phyloP scores from a whole-genome alignment of 179 eudicot species.

The Beta lomatogona region DNA sequence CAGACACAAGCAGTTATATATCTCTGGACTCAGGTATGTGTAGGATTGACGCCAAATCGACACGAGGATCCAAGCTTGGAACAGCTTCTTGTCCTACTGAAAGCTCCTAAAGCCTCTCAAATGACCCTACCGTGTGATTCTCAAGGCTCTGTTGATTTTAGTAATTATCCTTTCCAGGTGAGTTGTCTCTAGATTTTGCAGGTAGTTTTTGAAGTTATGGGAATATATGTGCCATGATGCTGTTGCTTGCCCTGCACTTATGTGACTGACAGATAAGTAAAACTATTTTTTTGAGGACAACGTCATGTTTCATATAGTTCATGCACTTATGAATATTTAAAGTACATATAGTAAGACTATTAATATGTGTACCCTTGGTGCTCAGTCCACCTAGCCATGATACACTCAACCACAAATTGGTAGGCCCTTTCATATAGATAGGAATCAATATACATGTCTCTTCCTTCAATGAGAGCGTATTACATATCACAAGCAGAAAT shows the following conservation, averaged over 20 bases:
- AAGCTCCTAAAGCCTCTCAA: slow-evolving; percentile 75
- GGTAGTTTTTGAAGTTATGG: slow-evolving; percentile 2
- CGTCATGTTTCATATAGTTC: not conserved
- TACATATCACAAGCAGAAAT: not conserved
- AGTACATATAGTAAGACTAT: not conserved
- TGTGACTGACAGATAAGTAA: not conserved
- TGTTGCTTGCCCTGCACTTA: not conserved
- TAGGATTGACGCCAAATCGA: slow-evolving; percentile 74
- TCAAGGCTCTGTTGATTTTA: slow-evolving; percentile 86
- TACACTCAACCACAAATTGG: not conserved
- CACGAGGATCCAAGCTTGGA: slow-evolving; percentile 62
- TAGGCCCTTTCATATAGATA: not conserved
- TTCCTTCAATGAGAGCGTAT: not conserved
- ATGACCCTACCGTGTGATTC: slow-evolving; percentile 88
- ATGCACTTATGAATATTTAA: not conserved
- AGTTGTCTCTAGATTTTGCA: slow-evolving; percentile 19
- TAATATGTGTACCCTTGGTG: not conserved
- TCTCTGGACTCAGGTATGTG: slow-evolving; percentile 51
- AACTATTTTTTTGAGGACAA: not conserved
- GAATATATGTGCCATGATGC: not conserved
- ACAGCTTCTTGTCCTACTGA: slow-evolving; percentile 54
- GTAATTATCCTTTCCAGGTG: slow-evolving; percentile 87
- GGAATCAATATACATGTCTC: not conserved
- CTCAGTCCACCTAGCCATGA: slow-evolving; percentile 4
- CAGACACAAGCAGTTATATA: slow-evolving; percentile 8